Conservation (phyloP, 1,284 basidiomycete species). For the Austroboletus novae-zelandiae region DNA sequence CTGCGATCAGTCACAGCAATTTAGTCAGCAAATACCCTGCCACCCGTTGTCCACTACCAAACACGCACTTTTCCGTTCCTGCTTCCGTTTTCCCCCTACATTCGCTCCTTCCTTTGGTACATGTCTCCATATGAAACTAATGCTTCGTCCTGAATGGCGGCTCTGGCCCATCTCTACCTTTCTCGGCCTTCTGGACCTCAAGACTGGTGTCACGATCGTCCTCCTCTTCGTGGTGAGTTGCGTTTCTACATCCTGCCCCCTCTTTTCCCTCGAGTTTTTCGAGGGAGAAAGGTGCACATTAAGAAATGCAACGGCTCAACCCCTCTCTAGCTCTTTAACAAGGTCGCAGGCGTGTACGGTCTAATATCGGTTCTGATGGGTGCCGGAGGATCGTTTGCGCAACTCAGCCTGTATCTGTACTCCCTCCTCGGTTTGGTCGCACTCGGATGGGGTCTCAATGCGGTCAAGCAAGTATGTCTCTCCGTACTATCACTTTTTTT, state of each 20-base stretch:
- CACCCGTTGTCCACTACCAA: neutral
- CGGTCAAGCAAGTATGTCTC: slow-evolving; percentile 72
- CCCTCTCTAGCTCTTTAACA: slow-evolving; percentile 80
- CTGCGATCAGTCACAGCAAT: neutral
- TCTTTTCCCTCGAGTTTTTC: neutral
- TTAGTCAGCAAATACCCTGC: neutral
- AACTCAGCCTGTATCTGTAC: slow-evolving; percentile 92
- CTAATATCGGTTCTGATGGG: slow-evolving; percentile 88
- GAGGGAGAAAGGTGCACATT: neutral
- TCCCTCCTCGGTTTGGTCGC: slow-evolving; percentile 81
- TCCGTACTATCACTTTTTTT: neutral
- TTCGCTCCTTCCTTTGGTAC: slow-evolving; percentile 21
- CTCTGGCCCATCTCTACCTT: slow-evolving; percentile 80
- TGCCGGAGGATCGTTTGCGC: slow-evolving; percentile 83
- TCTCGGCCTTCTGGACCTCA: slow-evolving; percentile 82
- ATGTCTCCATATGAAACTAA: slow-evolving; percentile 65
- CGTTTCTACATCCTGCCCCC: slow-evolving; percentile 1
- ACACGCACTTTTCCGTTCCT: neutral
- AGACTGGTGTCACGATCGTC: slow-evolving; percentile 83
- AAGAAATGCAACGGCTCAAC: slow-evolving; percentile 6
- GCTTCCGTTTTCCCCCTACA: neutral
- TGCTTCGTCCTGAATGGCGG: slow-evolving; percentile 74
- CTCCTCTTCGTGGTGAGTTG: slow-evolving; percentile 79
- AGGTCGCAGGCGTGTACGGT: slow-evolving; percentile 96
- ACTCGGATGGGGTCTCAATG: slow-evolving; percentile 85